Base-by-base conservation (phyloP, 441 rosid genomes). In the Geranium incanum region DNA sequence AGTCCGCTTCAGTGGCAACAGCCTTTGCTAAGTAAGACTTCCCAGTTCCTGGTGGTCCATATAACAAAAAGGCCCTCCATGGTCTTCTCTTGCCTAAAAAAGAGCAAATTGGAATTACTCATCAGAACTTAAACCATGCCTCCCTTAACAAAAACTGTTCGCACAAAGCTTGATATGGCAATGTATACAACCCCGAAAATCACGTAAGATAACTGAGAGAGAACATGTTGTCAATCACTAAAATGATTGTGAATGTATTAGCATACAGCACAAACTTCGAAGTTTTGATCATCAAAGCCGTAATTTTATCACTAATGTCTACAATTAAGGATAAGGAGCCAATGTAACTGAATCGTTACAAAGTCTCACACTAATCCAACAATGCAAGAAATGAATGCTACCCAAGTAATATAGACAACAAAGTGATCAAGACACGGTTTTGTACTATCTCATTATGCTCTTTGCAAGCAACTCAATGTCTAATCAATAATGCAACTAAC, bases 11-110 rank as follows among this genome's bases (percentile, higher is more conserved):
- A 66, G 99, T 92, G 57, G 99, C 99, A 76, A 95, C 99, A 76
- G 99, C 99, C 83, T 95, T 95, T 15, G 99, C 99, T 79, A 95
- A 80, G 78, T 95, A 95, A n/a, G 99, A 95, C 81, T 95, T 95
- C 57, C 99, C 99, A 5, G 99, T 95, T 69, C 99, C 99, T 38
- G 99, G 99, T 7, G 99, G 99, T 12, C 99, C 98, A 73, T 90
- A 95, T 76, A 95, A 80, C 50, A 94, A 85, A 78, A 95, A 95
- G 67, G 99, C 99, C 82, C 97, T 84, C 97, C 99, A 95, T 0
- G 97, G 99, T 50, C 83, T 85, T 65, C 99, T 89, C 89, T 92
- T 95, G 60, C 99, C 99, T 95, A 79, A 48, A 4, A 75, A 21
- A 74, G 1, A 23, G 39, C 45, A 77, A 36, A 66, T 1, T 69